Conservation (phyloP, 768 basidiomycete genomes). For the Clitopilus passeckerianus region DNA sequence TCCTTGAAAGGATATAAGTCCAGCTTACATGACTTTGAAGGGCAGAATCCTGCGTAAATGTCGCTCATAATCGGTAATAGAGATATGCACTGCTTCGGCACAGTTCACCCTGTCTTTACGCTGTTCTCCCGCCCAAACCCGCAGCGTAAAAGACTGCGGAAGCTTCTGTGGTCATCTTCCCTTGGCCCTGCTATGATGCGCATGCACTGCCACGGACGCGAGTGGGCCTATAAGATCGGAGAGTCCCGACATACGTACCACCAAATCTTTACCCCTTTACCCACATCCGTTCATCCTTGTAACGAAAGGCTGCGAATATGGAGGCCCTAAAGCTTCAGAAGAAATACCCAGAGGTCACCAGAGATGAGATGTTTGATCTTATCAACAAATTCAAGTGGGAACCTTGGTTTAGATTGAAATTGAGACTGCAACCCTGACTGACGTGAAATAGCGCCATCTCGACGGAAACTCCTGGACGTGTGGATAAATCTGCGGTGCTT, state of each 20-base stretch:
- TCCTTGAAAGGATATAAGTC: not conserved
- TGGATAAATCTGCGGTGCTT: conserved; percentile 79
- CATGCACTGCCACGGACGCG: conserved; percentile 9
- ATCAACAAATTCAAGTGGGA: conserved; percentile 95
- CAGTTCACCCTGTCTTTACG: not conserved
- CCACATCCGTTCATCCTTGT: not conserved
- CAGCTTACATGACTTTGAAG: not conserved
- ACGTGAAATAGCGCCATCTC: conserved; percentile 49
- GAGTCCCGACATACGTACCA: conserved; percentile 11
- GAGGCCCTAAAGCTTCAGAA: conserved; percentile 83
- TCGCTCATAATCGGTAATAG: not conserved
- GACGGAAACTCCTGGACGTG: conserved; percentile 77
- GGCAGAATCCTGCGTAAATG: no score
- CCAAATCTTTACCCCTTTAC: conserved; percentile 2
- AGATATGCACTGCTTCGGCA: not conserved
- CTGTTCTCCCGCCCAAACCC: not conserved
- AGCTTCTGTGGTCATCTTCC: not conserved
- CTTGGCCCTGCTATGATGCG: not conserved
- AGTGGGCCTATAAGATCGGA: conserved; percentile 12
- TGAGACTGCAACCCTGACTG: conserved; percentile 8
- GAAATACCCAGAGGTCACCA: conserved; percentile 87
- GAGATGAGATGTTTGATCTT: conserved; percentile 93
- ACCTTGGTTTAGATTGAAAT: conserved; percentile 1
- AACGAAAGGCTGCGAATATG: conserved; percentile 36
- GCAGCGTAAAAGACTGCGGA: not conserved